Evolutionary conservation across 805 yeast species (phyloP), one percentile per base, ranked within the genome.

Genomic region (Wickerhamomyces rabaulensis): DNA sequence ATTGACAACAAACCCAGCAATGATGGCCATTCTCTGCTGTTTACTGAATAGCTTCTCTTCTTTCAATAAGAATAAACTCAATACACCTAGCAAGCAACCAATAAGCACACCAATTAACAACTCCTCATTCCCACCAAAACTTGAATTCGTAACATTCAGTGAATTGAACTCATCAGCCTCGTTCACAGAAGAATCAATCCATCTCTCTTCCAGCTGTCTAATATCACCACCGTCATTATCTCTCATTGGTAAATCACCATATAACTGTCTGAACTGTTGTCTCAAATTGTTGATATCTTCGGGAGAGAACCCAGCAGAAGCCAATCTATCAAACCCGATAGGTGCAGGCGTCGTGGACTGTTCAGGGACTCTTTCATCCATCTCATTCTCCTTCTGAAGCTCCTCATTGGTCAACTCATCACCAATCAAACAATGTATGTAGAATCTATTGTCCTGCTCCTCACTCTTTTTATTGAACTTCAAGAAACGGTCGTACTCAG

Each of bases 251-350:
- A 65, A 42, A 46, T 68, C 71, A 0, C 87, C 87, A 62, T 87
- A 86, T 2, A 90, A 71, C 47, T 74, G 73, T 48, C 79, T 75
- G 59, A 91, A 90, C 62, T 90, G 97, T 43, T 76, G 68, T 49
- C 97, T 73, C 49, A 91, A 64, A 46, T 82, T 82, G 39, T 71
- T 71, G 23, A 91, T 79, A 55, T 91, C 97, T 49, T 79, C 84
- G 27, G 79, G 87, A 5, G 87, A 75, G 60, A 91, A 87, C 9
- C 97, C 97, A 39, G 90, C 91, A 27, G 81, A 79, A 16, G 90
- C 71, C 44, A 91, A 69, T 38, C 97, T 67, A 63, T 91, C 97
- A 62, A 91, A 88, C 2, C 97, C 97, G 15, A 82, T 76, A 3
- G 84, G 82, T 13, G 88, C 90, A 1, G 87, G 88, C 1, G 74